A percentile compares a stretch with the other conserved stretches of the same genome.
Conservation (phyloP, 2,329 filamentous ascomycete genomes). For the Parafenestella ontariensis region DNA sequence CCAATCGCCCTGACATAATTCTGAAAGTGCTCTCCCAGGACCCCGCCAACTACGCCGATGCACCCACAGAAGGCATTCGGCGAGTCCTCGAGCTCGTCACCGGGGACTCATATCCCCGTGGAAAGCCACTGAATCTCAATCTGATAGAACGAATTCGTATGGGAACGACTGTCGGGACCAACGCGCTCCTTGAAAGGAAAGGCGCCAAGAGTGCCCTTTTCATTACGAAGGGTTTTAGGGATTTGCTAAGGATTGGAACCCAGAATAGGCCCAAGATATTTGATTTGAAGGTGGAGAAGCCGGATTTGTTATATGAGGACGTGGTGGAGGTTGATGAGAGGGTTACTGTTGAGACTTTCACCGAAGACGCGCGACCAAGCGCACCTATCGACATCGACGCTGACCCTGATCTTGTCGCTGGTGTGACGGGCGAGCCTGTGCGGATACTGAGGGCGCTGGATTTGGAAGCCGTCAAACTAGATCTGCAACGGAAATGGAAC, state of each 20-base stretch:
- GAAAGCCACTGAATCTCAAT: neutral
- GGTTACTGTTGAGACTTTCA: no score
- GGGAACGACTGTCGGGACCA: constrained; percentile 42
- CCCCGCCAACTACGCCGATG: constrained; percentile 38
- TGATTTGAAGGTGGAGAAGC: constrained; percentile 27
- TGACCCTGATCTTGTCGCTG: no score
- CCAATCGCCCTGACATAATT: constrained; percentile 29
- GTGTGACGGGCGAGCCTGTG: no score
- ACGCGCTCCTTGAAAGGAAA: constrained; percentile 39
- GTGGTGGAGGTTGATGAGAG: no score
- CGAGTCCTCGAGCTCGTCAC: constrained; percentile 28
- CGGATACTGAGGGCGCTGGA: no score
- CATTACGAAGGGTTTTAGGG: constrained; percentile 39
- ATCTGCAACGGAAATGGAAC: no score
- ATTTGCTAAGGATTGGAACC: constrained; percentile 39
- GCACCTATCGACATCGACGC: no score
- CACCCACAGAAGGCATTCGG: constrained; percentile 39
- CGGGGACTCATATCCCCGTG: constrained; percentile 17
- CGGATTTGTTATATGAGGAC: no score
- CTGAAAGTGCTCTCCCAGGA: constrained; percentile 40
- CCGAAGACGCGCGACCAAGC: no score
- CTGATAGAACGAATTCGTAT: constrained; percentile 27
- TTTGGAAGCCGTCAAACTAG: no score
- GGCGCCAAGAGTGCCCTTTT: constrained; percentile 35
- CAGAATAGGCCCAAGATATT: constrained; percentile 42